Evolutionary conservation across 768 basidiomycete species (phyloP).

Genomic region (Lactifluus echinatus): DNA sequence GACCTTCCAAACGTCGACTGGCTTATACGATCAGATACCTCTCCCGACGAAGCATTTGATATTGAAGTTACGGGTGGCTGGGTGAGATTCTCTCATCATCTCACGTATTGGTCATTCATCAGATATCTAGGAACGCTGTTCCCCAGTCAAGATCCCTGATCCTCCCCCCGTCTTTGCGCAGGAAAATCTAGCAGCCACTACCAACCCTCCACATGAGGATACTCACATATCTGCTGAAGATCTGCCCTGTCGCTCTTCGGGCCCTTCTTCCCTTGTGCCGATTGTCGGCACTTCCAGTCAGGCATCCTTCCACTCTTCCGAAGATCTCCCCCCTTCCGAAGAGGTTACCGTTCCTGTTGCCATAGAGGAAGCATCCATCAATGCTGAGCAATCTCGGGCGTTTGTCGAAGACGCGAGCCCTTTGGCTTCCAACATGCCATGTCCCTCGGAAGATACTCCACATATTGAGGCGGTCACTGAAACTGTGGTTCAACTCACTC

Average conservation of each 20-base stretch:
- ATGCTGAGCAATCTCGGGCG: background rate
- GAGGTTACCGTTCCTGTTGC: background rate
- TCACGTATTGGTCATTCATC: background rate
- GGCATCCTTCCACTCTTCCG: background rate
- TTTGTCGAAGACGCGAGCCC: background rate
- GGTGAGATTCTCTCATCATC: background rate
- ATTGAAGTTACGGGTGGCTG: conserved; percentile 17
- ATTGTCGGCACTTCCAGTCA: background rate
- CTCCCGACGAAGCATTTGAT: conserved; percentile 12
- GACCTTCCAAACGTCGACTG: conserved; percentile 10
- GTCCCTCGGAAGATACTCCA: background rate
- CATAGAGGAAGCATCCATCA: background rate
- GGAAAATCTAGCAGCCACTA: background rate
- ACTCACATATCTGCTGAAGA: background rate
- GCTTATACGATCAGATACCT: conserved; percentile 16
- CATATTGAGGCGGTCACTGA: background rate
- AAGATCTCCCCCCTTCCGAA: background rate
- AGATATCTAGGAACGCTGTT: conserved; percentile 9
- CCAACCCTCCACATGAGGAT: background rate
- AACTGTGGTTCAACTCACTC: background rate
- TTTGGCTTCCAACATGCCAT: background rate
- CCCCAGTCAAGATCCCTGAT: background rate
- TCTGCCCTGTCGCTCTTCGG: background rate
- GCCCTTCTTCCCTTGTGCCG: background rate
- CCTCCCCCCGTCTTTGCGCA: background rate